Base-by-base conservation (phyloP, 176 grass and related monocot genomes). In the Zea luxurians region DNA sequence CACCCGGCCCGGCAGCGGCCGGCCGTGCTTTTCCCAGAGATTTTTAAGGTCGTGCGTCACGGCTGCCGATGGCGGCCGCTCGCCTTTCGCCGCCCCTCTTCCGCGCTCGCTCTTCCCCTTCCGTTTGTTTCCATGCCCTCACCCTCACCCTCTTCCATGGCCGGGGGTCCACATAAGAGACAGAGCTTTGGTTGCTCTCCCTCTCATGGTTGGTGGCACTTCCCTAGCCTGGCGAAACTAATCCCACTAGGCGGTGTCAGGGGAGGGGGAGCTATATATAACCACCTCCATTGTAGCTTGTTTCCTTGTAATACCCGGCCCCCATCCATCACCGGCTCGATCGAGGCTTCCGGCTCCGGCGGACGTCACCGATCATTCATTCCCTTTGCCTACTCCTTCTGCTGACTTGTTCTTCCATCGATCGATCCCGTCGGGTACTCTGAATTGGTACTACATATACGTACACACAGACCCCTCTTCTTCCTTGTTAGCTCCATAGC, bases 41-140 rank as follows among this genome's bases (percentile, higher is more conserved):
- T 89, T 96, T 97, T 93, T 93, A 91, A 90, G 85, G 93, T 93
- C 76, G 81, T 45, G 50, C 72, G 90, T 97, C 93, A 67, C 80
- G 83, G 79, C 79, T 75, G 48, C 5, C 68, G 83, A 90, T 80
- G 73, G 83, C 85, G 76, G 73, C 77, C n/a, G 55, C 46, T 84
- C 84, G 65, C 80, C 82, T 80, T 78, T 52, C 81, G 55, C 55
- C 64, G 3, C 8, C 63, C 27, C 77, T 82, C 71, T 73, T 80
- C 3, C 36, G 53, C 7, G 17, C 13, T 50, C 35, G 20, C 76
- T 17, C 73, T 10, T 35, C 54, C 0, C 50, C n/a, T 58, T 54
- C 27, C 27, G 27, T 27, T 27, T 27, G 27, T 27, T 27, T 27
- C 27, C 27, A 27, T 27, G 27, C 16, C 18, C 54, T 1, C 50